A percentile compares a stretch with the other conserved stretches of the same genome.
phyloP scores from a whole-genome alignment of 139 green algal genomes.

The Tetraselmis striata region DNA sequence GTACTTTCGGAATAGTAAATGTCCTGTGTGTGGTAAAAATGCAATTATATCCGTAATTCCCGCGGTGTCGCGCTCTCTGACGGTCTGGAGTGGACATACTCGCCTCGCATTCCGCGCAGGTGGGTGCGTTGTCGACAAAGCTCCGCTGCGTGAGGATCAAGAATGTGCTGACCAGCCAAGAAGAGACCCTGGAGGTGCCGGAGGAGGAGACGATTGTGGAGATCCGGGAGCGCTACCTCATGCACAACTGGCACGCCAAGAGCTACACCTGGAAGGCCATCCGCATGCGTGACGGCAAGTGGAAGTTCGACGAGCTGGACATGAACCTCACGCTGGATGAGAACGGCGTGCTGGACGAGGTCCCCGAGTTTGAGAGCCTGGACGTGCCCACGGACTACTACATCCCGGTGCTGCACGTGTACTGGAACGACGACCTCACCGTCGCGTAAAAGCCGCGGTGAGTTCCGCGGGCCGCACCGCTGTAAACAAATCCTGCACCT shows the following conservation, averaged over 20 bases:
- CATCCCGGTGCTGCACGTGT: slow-evolving; percentile 64
- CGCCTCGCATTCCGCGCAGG: too few species aligned
- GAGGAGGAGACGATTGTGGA: slow-evolving; percentile 65
- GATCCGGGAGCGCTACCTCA: slow-evolving; percentile 65
- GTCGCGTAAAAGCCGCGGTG: too few species aligned
- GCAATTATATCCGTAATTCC: too few species aligned
- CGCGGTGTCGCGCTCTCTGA: too few species aligned
- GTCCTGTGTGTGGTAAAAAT: too few species aligned
- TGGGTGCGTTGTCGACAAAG: slow-evolving; percentile 38
- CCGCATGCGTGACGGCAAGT: slow-evolving; percentile 1
- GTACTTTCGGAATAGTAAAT: too few species aligned
- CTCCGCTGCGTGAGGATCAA: slow-evolving; percentile 64
- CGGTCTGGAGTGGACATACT: too few species aligned
- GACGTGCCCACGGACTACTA: slow-evolving; percentile 45
- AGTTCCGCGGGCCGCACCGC: too few species aligned
- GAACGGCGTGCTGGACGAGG: slow-evolving; percentile 59
- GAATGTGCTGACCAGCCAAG: slow-evolving; percentile 75
- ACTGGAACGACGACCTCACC: slow-evolving; percentile 72
- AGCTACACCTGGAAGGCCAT: slow-evolving; percentile 76
- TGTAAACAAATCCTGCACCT: too few species aligned
- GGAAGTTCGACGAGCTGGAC: slow-evolving; percentile 49
- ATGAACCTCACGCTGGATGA: slow-evolving; percentile 55
- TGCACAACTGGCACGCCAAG: slow-evolving; percentile 60
- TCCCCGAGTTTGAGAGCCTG: slow-evolving; percentile 44
- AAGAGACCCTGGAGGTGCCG: slow-evolving; percentile 62